Conservation (phyloP, 306 rosid species). For the Ochetophila trinervis region DNA sequence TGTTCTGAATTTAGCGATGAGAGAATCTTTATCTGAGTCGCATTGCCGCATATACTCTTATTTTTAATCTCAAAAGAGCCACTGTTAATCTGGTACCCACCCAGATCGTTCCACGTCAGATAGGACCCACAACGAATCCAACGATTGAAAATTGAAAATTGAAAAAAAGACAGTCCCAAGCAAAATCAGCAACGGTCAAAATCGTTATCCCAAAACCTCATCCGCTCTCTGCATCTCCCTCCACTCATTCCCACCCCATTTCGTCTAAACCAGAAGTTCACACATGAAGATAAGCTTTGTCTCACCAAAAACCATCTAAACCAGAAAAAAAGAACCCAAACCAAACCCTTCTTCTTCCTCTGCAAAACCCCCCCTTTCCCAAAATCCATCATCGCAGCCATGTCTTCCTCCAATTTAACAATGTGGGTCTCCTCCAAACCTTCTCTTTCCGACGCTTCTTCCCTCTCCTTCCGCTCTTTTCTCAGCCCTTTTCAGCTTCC, state of each 20-base stretch:
- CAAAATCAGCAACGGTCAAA: slow-evolving; percentile 34
- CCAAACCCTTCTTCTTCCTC: slow-evolving; percentile 21
- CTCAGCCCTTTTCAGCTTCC: slow-evolving; percentile 68
- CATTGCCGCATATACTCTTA: slow-evolving; percentile 19
- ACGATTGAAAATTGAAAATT: slow-evolving; percentile 10
- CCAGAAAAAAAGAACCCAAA: slow-evolving; percentile 7
- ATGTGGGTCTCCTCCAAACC: slow-evolving; percentile 60
- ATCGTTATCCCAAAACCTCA: slow-evolving; percentile 56
- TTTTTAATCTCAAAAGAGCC: neutral
- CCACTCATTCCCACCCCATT: slow-evolving; percentile 40
- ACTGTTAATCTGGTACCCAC: neutral
- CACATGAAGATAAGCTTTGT: slow-evolving; percentile 29
- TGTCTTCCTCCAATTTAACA: slow-evolving; percentile 48
- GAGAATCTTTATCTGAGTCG: slow-evolving; percentile 15
- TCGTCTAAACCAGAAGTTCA: slow-evolving; percentile 15
- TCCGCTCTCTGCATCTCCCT: slow-evolving; percentile 40
- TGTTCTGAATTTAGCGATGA: neutral
- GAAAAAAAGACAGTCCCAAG: slow-evolving; percentile 1
- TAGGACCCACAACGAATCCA: slow-evolving; percentile 4
- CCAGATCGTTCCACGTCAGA: slow-evolving; percentile 20
- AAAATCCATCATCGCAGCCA: slow-evolving; percentile 7
- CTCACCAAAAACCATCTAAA: neutral
- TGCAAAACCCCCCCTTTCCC: slow-evolving; percentile 1
- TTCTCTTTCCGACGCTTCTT: slow-evolving; percentile 59
- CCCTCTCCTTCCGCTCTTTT: slow-evolving; percentile 56